These are phyloP conservation scores for Ascochyta fabae DNA, from an alignment of 2,329 filamentous ascomycete species.

Conservation along the genomic window DNA sequence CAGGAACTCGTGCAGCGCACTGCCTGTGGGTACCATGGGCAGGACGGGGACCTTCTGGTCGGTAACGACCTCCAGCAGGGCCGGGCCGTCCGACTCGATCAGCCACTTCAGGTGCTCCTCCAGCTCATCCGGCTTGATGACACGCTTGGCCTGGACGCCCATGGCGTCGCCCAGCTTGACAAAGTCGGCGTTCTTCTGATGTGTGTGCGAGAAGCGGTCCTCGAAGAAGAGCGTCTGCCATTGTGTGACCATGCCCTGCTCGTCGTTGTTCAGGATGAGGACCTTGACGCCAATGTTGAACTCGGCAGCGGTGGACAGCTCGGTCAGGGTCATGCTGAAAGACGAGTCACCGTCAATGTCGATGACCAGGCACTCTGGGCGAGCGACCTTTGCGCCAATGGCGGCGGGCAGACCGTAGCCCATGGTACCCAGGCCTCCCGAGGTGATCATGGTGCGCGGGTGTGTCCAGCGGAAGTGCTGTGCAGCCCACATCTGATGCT, in stretches of 20 bases:
- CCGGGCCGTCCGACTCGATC: conserved; percentile 83
- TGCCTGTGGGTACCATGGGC: conserved; percentile 93
- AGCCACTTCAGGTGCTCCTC: conserved; percentile 84
- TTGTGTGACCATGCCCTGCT: conserved; percentile 98
- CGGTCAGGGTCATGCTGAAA: conserved; percentile 97
- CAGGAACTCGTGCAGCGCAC: conserved; percentile 89
- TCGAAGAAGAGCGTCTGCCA: conserved; percentile 99
- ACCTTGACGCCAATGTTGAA: conserved; percentile 98
- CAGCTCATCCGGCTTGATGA: conserved; percentile 77
- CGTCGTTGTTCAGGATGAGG: conserved; percentile 93
- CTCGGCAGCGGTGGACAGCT: conserved; percentile 89
- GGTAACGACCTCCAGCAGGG: conserved; percentile 87
- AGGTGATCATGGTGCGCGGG: conserved; percentile 94
- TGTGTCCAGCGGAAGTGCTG: conserved; percentile 96
- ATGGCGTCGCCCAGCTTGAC: conserved; percentile 92
- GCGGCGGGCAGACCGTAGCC: conserved; percentile 92
- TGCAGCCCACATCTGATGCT: conserved; percentile 98
- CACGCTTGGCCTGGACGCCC: conserved; percentile 77
- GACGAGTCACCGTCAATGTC: conserved; percentile 99
- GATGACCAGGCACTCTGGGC: conserved; percentile 82
- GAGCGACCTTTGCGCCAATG: conserved; percentile 91
- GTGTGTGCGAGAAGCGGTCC: conserved; percentile 89
- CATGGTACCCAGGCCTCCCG: conserved; percentile 95
- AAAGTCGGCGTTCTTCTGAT: conserved; percentile 95
- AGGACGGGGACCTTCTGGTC: conserved; percentile 92